Conservation (phyloP, 108 stramenopile genomes). For the Nitzschia inconspicua region DNA sequence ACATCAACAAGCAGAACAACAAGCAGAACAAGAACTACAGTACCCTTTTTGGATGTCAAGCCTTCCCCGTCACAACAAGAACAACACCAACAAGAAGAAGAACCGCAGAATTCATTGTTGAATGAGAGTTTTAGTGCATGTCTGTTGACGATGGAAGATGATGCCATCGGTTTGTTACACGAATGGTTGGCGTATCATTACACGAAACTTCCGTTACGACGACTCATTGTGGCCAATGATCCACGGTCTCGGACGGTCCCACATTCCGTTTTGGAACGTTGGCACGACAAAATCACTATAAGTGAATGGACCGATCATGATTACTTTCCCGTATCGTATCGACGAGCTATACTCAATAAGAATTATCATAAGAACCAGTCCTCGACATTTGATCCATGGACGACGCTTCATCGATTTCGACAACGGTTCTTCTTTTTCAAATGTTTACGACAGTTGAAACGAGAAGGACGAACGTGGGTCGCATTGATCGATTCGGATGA, state of each 20-base stretch:
- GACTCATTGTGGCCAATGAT: constrained; percentile 57
- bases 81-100: no score
- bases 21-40: no score
- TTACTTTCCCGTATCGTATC: constrained; percentile 11
- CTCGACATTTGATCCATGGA: constrained; percentile 4
- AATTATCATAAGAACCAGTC: background rate
- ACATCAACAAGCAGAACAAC: no score
- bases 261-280: constrained; percentile 23
- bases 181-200: constrained; percentile 28
- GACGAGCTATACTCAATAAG: constrained; percentile 15
- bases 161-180: constrained; percentile 1
- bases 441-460: constrained; percentile 31
- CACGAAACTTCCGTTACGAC: constrained; percentile 38
- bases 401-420: constrained; percentile 28
- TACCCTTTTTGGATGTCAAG: no score
- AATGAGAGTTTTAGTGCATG: no score
- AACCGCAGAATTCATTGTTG: no score
- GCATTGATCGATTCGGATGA: constrained; percentile 48
- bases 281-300: constrained; percentile 29
- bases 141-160: constrained; percentile 49
- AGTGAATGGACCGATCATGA: constrained; percentile 29
- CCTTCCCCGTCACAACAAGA: no score
- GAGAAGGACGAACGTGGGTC: constrained; percentile 26
- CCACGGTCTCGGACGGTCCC: constrained; percentile 32
- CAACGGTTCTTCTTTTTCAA: constrained; percentile 34